A percentile compares a stretch with the other conserved stretches of the same genome.
Conservation (phyloP, 441 rosid species). For the Arabidopsis hybrid region DNA sequence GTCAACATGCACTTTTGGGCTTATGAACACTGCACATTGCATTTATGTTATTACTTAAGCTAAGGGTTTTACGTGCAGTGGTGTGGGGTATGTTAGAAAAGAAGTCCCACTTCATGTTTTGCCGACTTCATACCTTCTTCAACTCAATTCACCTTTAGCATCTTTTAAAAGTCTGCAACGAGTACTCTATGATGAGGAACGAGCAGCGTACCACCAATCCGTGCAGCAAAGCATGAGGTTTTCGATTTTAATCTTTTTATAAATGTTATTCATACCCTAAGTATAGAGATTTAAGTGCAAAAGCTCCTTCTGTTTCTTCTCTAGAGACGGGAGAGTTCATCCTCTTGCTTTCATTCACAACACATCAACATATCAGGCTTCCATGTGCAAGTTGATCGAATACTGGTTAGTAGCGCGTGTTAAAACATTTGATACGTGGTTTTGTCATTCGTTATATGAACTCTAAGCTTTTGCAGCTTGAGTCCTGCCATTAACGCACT, state of each 20-base stretch:
- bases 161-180: conserved; percentile 89
- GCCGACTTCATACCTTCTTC: conserved; percentile 72
- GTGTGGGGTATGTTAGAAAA: conserved; percentile 81
- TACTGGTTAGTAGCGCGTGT: conserved; percentile 68
- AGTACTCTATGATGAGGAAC: conserved; percentile 84
- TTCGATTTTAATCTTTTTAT: conserved; percentile 18
- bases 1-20: conserved; percentile 1
- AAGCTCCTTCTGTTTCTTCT: background rate
- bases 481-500: conserved; percentile 92
- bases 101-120: conserved; percentile 87
- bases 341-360: conserved; percentile 91
- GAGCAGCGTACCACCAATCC: conserved; percentile 85
- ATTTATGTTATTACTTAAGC: conserved; percentile 9
- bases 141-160: conserved; percentile 74
- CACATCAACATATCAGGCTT: conserved; percentile 94
- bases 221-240: conserved; percentile 78
- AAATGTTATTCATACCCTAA: conserved; percentile 6
- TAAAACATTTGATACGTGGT: conserved; percentile 1
- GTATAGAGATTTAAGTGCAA: conserved; percentile 29
- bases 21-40: background rate
- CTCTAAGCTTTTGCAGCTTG: conserved; percentile 61
- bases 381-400: conserved; percentile 94
- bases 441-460: conserved; percentile 10
- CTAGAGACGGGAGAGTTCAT: conserved; percentile 82
- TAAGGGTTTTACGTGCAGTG: conserved; percentile 51